Base-by-base conservation (phyloP, 2,329 filamentous ascomycete species). In the Aspergillus sp. region DNA sequence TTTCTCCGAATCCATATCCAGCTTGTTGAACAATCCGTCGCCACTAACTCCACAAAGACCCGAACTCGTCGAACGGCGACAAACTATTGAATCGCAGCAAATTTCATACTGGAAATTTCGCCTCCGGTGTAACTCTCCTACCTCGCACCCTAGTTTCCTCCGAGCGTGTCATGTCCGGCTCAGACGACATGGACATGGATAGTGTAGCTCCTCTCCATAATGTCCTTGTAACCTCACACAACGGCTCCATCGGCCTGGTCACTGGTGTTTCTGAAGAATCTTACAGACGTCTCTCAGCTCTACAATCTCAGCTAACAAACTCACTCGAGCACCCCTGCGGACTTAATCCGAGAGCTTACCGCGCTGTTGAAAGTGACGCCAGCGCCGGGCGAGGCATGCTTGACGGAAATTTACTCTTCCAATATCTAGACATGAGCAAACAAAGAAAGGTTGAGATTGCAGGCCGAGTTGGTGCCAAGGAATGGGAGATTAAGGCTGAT, bases 11-110 rank as follows among this genome's bases (percentile, higher is more conserved):
- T 45, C 31, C 39, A 21, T 44, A 60, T n/a, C n/a, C 4, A 12
- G 11, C 6, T 8, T 12, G 17, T 21, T 50, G 15, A 9, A 21
- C 14, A 44, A 11, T 35, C 12, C 9, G 9, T 7, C 17, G 35
- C 21, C 39, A 27, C 57, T 62, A 47, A 60, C 33, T 3, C 17
- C 1, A 33, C 52, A 41, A 17, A 96, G 93, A 98, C 70, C 93
- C 93, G 15, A 96, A 96, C 79, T 96, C 92, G 6, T 86, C 96
- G 35, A 90, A 93, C 57, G 95, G 95, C 49, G 89, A 93, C 68
- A 85, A 93, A 41, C 84, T 99, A 23, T 84, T 99, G 7, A 91
- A 93, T 74, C 87, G 90, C 59, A 91, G 90, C 53, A 90, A 91
- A 58, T 98, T 99, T 77, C 89, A 93, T 70, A 87, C 90, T 0